Base-by-base conservation (phyloP, 108 stramenopile genomes). In the Licmophora abbreviata region DNA sequence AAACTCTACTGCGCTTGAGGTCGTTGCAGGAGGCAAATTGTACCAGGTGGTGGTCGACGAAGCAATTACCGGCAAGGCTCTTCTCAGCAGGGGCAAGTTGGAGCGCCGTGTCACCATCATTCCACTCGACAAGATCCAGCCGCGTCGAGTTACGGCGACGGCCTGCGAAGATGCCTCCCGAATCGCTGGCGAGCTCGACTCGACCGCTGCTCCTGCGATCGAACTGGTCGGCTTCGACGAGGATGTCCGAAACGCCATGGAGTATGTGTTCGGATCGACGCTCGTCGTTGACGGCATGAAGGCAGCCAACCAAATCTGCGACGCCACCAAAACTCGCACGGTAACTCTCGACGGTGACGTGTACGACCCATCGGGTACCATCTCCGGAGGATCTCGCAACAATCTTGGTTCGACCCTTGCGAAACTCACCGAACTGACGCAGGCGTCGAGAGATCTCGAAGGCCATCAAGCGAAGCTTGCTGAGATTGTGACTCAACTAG, bases 31-130 rank as follows among this genome's bases (percentile, higher is more conserved):
- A 20, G 92, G 93, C 22, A 88, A 88, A 58, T 86, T 95, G 6
- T 91, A 76, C 45, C 92, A 99, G 71, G 95, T 99, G 24, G 97
- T 99, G 10, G 96, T 97, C 11, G 97, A 99, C 54, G 94, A 88
- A 53, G 95, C 93, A 21, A 74, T 83, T 23, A 96, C 96, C 8
- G 94, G 96, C 38, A 96, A 97, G 63, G 88, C 93, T 40, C 79
- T 99, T 9, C 72, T 99, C 15, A 69, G 88, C 47, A 85, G 88
- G 47, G 98, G 98, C 47, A 85, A 88, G 45, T 79, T 99, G 3
- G 63, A 81, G 53, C 67, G 87, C 17, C 86, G 98, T 20, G 95
- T 97, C 22, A 99, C 98, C 1, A 88, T 99, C 54, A 91, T 99
- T 51, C 98, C 98, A 14, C 74, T 99, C 10, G 94, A 96, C 73